phyloP scores from a whole-genome alignment of 2,329 filamentous ascomycete species.

The Periconia sp. region DNA sequence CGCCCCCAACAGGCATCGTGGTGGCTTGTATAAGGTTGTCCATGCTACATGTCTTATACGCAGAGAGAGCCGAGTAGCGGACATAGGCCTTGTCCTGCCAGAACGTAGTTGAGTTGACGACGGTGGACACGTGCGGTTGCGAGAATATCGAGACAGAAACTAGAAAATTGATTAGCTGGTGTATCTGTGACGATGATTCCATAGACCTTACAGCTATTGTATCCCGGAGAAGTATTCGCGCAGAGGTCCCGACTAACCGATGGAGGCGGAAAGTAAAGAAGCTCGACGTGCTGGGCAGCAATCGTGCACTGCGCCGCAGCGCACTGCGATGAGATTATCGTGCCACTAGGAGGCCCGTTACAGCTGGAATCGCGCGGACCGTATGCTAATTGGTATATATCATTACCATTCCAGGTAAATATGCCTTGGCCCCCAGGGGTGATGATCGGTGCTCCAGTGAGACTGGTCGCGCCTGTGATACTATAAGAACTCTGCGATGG shows the following conservation, averaged over 20 bases:
- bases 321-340: background rate
- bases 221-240: constrained; percentile 13
- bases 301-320: too few relatives aligned
- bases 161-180: too few relatives aligned
- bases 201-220: constrained; percentile 4
- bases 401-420: constrained; percentile 1
- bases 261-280: constrained; percentile 14
- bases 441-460: too few relatives aligned
- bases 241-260: constrained; percentile 9
- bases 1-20: background rate
- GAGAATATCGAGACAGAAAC: too few relatives aligned
- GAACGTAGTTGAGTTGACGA: constrained; percentile 11
- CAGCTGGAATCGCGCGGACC: too few relatives aligned
- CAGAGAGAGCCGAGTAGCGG: constrained; percentile 8
- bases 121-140: constrained; percentile 4
- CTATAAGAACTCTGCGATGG: too few relatives aligned
- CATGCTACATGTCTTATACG: constrained; percentile 7
- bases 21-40: background rate
- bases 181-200: too few relatives aligned
- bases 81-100: constrained; percentile 15
- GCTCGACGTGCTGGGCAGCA: constrained; percentile 2
- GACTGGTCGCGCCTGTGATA: too few relatives aligned
- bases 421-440: too few relatives aligned
- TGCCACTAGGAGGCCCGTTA: background rate
- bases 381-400: background rate